A percentile compares a stretch with the other conserved stretches of the same genome.
Evolutionary conservation across 2,329 filamentous ascomycete species (phyloP).

Genomic region (Waltergamsia citrina): DNA sequence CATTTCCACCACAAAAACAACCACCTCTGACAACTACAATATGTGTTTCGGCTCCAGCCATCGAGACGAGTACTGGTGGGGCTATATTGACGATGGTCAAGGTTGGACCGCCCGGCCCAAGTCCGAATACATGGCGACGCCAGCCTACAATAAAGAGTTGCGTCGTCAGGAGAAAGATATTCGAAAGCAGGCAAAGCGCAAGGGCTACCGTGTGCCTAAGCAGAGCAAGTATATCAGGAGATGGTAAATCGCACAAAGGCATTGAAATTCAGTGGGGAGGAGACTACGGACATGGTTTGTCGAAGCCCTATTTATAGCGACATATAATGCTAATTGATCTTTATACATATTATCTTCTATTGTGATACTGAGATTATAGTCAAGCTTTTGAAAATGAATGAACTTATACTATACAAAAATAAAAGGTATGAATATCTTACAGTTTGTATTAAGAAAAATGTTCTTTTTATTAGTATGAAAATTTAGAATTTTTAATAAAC

Average conservation of each 20-base stretch:
- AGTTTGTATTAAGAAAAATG: too few relatives aligned
- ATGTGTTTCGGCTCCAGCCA: constrained; percentile 4
- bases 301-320: too few relatives aligned
- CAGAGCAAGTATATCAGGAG: background rate
- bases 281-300: background rate
- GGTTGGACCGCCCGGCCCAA: constrained; percentile 7
- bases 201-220: background rate
- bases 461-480: too few relatives aligned
- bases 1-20: too few relatives aligned
- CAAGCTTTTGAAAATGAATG: too few relatives aligned
- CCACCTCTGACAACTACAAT: too few relatives aligned
- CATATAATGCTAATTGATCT: too few relatives aligned
- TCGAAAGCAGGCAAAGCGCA: background rate
- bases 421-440: too few relatives aligned
- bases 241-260: background rate
- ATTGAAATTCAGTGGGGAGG: background rate
- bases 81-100: constrained; percentile 8
- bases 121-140: constrained; percentile 7
- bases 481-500: too few relatives aligned
- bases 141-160: constrained; percentile 6
- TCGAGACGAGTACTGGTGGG: constrained; percentile 4
- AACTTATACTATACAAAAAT: too few relatives aligned
- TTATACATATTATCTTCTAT: too few relatives aligned
- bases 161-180: background rate
- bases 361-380: too few relatives aligned